Evolutionary conservation across 1,284 basidiomycete genomes (phyloP), one percentile per base, ranked within the genome.

Genomic region (Clitocybe nebularis): DNA sequence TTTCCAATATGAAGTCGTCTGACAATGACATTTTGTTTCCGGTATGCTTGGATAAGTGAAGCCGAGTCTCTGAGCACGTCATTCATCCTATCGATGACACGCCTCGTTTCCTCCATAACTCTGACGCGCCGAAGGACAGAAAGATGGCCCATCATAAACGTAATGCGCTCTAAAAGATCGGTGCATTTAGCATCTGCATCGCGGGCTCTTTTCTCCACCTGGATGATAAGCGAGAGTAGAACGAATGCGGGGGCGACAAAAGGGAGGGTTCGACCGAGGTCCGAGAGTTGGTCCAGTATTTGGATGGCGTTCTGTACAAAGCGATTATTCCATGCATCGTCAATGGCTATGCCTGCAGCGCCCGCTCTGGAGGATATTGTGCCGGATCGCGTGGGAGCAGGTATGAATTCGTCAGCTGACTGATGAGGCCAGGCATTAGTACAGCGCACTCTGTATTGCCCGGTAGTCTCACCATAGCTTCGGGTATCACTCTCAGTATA

Each of bases 111-210:
- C 6, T 57, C 52, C 47, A 58, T 58, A 40, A 64, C 53, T 29
- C 61, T 55, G 20, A 67, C 50, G 23, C 55, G 53, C 43, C 57
- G 53, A 11, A 68, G 51, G 10, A 58, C 52, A 6, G 62, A 58
- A 23, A 68, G 52, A 36, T 67, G 63, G 33, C 61, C 55, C 32
- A 67, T 54, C 62, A 66, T 63, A 54, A 68, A 68, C 2, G 60
- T 63, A 47, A 66, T 57, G n/a, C 66, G 62, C 32, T 67, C 63
- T 20, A 68, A 46, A 19, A 68, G 51, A 43, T 68, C 66, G 36
- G 45, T 58, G 44, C 65, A 68, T 43, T 67, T 68, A 11, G 56
- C 44, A 37, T 67, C 65, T 3, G 59, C 64, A 17, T 68, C 66
- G 28, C 60, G 56, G 2, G 63, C 65, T n/a, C 51, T 53, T 30